Conservation (phyloP, 2,329 filamentous ascomycete species). For the Colletotrichum noveboracense region DNA sequence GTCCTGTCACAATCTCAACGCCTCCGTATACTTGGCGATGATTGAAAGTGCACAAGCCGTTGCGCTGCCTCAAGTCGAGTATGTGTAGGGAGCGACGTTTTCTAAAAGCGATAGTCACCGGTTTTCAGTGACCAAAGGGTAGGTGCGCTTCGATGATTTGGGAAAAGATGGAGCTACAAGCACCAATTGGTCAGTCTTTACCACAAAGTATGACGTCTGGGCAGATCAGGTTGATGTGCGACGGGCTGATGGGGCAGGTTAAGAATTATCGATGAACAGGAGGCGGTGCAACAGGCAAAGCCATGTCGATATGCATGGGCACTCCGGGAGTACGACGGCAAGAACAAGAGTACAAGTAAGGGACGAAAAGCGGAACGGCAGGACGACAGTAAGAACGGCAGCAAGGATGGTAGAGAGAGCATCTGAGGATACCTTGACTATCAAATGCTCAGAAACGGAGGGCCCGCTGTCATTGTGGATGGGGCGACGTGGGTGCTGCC, state of each 20-base stretch:
- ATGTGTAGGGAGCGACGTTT: not conserved
- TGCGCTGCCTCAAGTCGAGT: not conserved
- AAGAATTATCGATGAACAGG: not conserved
- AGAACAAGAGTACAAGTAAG: not conserved
- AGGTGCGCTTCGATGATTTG: not conserved
- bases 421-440: not conserved
- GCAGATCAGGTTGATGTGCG: not conserved
- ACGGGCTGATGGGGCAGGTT: slow-evolving; percentile 6
- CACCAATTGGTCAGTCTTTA: not conserved
- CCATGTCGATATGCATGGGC: not conserved
- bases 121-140: not conserved
- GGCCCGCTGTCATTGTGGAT: not conserved
- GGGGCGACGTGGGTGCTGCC: slow-evolving; percentile 3
- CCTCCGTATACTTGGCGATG: slow-evolving; percentile 19
- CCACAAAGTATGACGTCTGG: not conserved
- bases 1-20: not conserved
- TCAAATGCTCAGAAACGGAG: not conserved
- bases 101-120: not conserved
- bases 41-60: not conserved
- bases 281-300: not conserved
- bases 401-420: not conserved
- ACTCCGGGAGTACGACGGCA: not conserved
- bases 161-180: not conserved
- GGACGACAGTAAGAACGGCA: not conserved
- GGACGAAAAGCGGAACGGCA: not conserved